Percentiles rank a stretch among this genome's conserved stretches.
phyloP scores from a whole-genome alignment of 345 rosid species.

The Iberis pinnata region DNA sequence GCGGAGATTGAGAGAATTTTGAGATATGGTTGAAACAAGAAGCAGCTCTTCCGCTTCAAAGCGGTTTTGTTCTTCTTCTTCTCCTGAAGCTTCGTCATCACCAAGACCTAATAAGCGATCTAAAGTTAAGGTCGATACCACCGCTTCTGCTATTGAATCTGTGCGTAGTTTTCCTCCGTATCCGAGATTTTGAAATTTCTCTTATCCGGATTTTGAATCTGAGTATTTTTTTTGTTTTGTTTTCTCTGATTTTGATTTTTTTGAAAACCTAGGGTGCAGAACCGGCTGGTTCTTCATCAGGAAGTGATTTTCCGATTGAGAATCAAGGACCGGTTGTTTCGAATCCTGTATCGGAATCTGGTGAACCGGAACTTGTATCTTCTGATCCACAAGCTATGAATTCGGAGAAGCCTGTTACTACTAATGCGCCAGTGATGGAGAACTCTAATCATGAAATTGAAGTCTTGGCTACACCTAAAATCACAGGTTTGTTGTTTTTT shows the following conservation, averaged over 20 bases:
- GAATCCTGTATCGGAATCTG: slow-evolving; percentile 49
- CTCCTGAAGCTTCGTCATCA: slow-evolving; percentile 39
- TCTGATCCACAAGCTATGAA: slow-evolving; percentile 55
- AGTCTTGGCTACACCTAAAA: slow-evolving; percentile 41
- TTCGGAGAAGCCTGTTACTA: slow-evolving; percentile 32
- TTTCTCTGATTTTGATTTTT: slow-evolving; percentile 14
- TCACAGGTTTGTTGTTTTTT: slow-evolving; percentile 44
- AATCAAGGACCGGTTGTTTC: slow-evolving; percentile 36
- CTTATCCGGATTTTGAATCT: slow-evolving; percentile 24
- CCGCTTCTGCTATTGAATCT: slow-evolving; percentile 4
- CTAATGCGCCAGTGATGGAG: slow-evolving; percentile 34
- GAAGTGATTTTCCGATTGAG: slow-evolving; percentile 41
- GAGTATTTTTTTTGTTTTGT: slow-evolving; percentile 9
- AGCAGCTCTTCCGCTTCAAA: slow-evolving; percentile 81
- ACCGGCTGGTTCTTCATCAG: slow-evolving; percentile 49
- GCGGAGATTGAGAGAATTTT: slow-evolving; percentile 5
- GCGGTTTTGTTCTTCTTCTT: slow-evolving; percentile 56
- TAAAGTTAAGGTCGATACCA: slow-evolving; percentile 44
- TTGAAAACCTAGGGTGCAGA: slow-evolving; percentile 37
- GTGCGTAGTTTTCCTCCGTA: not conserved
- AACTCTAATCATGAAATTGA: slow-evolving; percentile 44
- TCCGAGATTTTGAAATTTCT: not conserved
- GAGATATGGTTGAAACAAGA: slow-evolving; percentile 85
- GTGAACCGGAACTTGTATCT: slow-evolving; percentile 50
- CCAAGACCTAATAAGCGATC: slow-evolving; percentile 60